Percentiles rank a stretch among this genome's conserved stretches.
These are phyloP conservation scores for Trichoderma gracile DNA, from an alignment of 2,329 filamentous ascomycete species.

Conservation along the genomic window DNA sequence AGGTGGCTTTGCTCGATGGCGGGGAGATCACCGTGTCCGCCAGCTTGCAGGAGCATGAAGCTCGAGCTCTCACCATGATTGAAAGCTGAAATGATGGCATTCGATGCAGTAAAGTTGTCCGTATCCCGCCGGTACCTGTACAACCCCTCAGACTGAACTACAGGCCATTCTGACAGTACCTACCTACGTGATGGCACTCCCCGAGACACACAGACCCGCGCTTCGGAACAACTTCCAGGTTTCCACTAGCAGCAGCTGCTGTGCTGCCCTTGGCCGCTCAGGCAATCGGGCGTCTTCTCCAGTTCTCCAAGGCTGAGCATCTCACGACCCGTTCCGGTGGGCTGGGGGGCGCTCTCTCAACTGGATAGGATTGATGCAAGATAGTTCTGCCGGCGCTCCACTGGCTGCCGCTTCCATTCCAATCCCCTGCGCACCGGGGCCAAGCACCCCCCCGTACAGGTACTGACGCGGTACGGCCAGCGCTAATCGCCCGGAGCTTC, in stretches of 20 bases:
- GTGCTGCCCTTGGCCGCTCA: background rate
- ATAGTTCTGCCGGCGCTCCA: slow-evolving; percentile 15
- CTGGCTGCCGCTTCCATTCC: background rate
- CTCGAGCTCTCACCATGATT: background rate
- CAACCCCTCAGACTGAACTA: too few species aligned
- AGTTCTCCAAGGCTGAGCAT: slow-evolving; percentile 7
- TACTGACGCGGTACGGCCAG: background rate
- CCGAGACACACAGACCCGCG: slow-evolving; percentile 7
- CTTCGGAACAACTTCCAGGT: background rate
- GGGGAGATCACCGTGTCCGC: background rate
- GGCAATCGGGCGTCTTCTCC: background rate
- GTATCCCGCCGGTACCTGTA: too few species aligned
- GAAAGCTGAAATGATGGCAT: too few species aligned
- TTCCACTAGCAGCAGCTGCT: background rate
- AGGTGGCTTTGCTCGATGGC: slow-evolving; percentile 18
- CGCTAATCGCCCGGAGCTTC: background rate
- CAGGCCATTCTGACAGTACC: too few species aligned
- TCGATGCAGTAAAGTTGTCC: too few species aligned
- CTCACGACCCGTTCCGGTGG: background rate
- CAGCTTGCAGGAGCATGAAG: too few species aligned
- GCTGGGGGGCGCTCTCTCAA: background rate
- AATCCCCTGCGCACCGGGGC: background rate
- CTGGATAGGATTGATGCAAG: background rate
- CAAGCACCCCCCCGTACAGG: background rate
- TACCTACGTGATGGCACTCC: background rate